A percentile compares a stretch with the other conserved stretches of the same genome.
Evolutionary conservation across 1,139 yeast species (phyloP).

Genomic region (Kazachstania sp.): DNA sequence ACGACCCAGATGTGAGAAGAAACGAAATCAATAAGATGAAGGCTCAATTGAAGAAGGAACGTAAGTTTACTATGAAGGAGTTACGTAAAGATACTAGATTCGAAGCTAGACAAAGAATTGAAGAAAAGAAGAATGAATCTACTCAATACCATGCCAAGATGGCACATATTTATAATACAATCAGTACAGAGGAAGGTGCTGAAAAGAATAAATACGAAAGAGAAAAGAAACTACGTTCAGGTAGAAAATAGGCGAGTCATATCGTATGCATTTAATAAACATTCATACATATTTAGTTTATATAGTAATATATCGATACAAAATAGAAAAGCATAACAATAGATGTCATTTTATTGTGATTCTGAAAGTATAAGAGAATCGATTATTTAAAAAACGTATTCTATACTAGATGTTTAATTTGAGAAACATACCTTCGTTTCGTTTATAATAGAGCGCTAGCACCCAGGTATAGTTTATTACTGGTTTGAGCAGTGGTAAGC

Average conservation of each 20-base stretch:
- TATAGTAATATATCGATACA: neutral
- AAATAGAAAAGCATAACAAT: neutral
- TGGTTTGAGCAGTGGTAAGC: too few species aligned
- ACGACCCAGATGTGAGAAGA: slow-evolving; percentile 73
- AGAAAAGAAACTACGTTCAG: slow-evolving; percentile 63
- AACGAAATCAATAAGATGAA: slow-evolving; percentile 77
- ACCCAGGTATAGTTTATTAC: too few species aligned
- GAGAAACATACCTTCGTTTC: too few species aligned
- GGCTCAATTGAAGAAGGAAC: slow-evolving; percentile 83
- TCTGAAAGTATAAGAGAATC: too few species aligned
- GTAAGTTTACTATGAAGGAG: slow-evolving; percentile 80
- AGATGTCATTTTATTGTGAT: neutral
- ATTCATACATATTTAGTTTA: slow-evolving; percentile 1
- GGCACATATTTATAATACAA: slow-evolving; percentile 76
- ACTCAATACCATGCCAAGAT: slow-evolving; percentile 81
- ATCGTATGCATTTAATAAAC: slow-evolving; percentile 1
- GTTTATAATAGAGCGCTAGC: too few species aligned
- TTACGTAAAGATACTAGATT: slow-evolving; percentile 83
- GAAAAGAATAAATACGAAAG: slow-evolving; percentile 87
- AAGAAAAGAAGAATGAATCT: slow-evolving; percentile 65
- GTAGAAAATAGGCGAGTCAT: slow-evolving; percentile 25
- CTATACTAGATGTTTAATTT: too few species aligned
- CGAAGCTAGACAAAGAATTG: slow-evolving; percentile 76
- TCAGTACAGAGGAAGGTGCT: slow-evolving; percentile 88
- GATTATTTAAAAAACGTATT: too few species aligned